Conservation (phyloP, 768 basidiomycete species). For the Mycena metata region DNA sequence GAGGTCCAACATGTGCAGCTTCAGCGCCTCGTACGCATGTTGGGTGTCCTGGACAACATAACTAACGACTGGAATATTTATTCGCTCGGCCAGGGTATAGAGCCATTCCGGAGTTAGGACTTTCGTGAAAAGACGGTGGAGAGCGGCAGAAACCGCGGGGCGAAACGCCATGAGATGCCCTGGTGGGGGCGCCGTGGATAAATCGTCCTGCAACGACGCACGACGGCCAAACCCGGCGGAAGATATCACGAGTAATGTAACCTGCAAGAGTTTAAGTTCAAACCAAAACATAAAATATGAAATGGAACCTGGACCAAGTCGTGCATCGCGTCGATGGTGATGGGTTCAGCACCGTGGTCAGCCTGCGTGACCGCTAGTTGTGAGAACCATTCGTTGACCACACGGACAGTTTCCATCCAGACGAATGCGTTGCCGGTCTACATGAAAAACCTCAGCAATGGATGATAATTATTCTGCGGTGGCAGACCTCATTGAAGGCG, state of each 20-base stretch:
- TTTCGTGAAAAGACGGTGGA: conserved; percentile 46
- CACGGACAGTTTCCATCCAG: conserved; percentile 59
- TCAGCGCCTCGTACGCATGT: conserved; percentile 52
- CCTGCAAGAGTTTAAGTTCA: not conserved
- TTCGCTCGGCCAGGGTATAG: conserved; percentile 44
- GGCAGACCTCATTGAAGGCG: conserved; percentile 63
- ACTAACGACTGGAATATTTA: conserved; percentile 53
- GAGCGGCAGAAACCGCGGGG: conserved; percentile 47
- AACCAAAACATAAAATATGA: not conserved
- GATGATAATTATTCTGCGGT: not conserved
- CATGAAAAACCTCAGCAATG: not conserved
- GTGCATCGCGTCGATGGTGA: conserved; percentile 6
- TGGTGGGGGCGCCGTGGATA: conserved; percentile 40
- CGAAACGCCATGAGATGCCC: conserved; percentile 54
- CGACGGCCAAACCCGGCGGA: conserved; percentile 59
- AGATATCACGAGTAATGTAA: conserved; percentile 54
- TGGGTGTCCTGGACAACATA: conserved; percentile 45
- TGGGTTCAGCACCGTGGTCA: not conserved
- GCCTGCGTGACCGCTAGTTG: conserved; percentile 46
- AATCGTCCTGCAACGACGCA: conserved; percentile 50
- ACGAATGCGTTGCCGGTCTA: conserved; percentile 62
- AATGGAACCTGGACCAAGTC: conserved; percentile 3
- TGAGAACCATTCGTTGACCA: conserved; percentile 58
- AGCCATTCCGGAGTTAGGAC: conserved; percentile 51
- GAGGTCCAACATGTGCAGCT: conserved; percentile 56